These are phyloP conservation scores for Ogataea populi-albae DNA, from an alignment of 805 yeast species.

Conservation along the genomic window DNA sequence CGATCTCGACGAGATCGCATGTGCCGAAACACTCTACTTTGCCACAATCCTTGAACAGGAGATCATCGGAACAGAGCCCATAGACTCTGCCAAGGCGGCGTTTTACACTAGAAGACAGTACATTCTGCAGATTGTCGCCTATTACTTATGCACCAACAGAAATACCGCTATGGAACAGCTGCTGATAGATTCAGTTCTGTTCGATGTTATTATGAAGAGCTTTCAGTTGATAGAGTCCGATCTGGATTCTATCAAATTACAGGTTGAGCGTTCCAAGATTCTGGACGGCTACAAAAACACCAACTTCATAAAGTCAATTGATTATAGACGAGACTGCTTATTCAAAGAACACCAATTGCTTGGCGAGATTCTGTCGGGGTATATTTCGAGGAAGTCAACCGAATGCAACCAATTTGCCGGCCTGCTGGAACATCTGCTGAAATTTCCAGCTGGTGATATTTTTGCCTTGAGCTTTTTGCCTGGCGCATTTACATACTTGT, in stretches of 20 bases:
- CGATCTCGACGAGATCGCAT: conserved; percentile 69
- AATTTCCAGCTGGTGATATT: conserved; percentile 57
- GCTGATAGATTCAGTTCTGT: conserved; percentile 17
- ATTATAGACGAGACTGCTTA: conserved; percentile 60
- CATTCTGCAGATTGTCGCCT: conserved; percentile 64
- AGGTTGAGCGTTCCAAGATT: conserved; percentile 49
- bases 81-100: conserved; percentile 64
- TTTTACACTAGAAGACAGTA: conserved; percentile 69
- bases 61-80: conserved; percentile 44
- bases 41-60: conserved; percentile 37
- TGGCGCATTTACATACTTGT: conserved; percentile 45
- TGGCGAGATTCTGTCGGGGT: conserved; percentile 60
- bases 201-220: conserved; percentile 46
- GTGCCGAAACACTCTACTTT: conserved; percentile 64
- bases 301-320: conserved; percentile 45
- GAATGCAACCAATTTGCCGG: conserved; percentile 34
- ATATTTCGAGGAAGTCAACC: conserved; percentile 39
- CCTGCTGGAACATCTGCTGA: conserved; percentile 44
- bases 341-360: conserved; percentile 67
- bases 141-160: conserved; percentile 30
- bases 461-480: conserved; percentile 67
- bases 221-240: conserved; percentile 58
- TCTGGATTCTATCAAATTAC: conserved; percentile 51
- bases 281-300: conserved; percentile 47
- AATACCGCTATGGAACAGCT: conserved; percentile 3